Evolutionary conservation across 306 rosid species (phyloP).

Genomic region (Pyrus communis): DNA sequence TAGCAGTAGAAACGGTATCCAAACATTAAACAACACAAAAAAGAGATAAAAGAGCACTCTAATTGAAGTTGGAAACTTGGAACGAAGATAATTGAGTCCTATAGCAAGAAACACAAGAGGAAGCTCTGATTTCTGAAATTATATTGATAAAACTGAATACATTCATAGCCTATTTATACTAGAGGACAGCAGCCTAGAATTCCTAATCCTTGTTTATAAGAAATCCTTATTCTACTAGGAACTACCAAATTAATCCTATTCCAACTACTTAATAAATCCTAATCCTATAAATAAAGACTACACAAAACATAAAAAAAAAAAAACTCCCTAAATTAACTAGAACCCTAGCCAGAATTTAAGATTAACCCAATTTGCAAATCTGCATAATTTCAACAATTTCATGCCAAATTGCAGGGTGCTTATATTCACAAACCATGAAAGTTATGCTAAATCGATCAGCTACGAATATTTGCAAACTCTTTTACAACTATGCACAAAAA

Average conservation of each 20-base stretch:
- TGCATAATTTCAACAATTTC: background rate
- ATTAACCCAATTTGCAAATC: background rate
- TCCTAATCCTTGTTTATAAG: background rate
- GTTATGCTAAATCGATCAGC: background rate
- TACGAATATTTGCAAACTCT: background rate
- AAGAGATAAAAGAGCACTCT: background rate
- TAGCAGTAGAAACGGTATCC: background rate
- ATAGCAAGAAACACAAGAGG: background rate
- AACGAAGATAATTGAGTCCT: background rate
- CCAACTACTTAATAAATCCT: background rate
- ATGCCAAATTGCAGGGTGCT: background rate
- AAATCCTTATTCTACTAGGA: background rate
- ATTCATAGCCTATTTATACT: background rate
- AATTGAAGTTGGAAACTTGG: background rate
- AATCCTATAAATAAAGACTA: background rate
- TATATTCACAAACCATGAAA: background rate
- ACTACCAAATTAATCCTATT: background rate
- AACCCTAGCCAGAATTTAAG: background rate
- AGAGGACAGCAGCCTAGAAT: background rate
- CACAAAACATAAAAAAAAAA: background rate
- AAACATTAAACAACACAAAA: background rate
- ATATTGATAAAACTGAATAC: background rate
- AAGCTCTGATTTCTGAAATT: background rate
- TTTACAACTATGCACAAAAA: background rate
- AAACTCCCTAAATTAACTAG: background rate